Percentiles rank a stretch among this genome's conserved stretches.
phyloP scores from a whole-genome alignment of 2,329 filamentous ascomycete species.

The Apiospora aurea region DNA sequence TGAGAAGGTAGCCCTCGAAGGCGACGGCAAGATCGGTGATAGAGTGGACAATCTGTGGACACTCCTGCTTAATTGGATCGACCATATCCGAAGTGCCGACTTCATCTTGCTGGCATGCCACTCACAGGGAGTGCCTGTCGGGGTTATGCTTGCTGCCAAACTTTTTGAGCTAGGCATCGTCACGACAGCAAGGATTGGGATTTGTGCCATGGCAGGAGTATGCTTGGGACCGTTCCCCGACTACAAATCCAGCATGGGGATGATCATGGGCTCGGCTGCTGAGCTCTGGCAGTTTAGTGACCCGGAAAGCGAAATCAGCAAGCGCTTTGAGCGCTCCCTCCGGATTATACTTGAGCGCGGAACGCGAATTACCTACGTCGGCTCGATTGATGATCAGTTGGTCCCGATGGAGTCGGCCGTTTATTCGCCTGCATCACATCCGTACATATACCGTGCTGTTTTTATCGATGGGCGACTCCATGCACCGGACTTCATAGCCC shows the following conservation, averaged over 20 bases:
- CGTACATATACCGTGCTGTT: slow-evolving; percentile 93
- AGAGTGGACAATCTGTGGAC: slow-evolving; percentile 94
- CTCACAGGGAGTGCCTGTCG: slow-evolving; percentile 93
- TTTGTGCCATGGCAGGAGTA: slow-evolving; percentile 91
- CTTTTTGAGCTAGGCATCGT: slow-evolving; percentile 90
- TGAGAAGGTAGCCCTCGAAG: slow-evolving; percentile 92
- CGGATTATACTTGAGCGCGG: slow-evolving; percentile 79
- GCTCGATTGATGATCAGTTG: slow-evolving; percentile 96
- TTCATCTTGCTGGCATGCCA: slow-evolving; percentile 93
- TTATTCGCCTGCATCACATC: slow-evolving; percentile 85
- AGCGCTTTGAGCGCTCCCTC: slow-evolving; percentile 79
- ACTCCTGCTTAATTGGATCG: slow-evolving; percentile 91
- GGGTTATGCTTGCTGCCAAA: slow-evolving; percentile 90
- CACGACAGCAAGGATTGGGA: slow-evolving; percentile 76
- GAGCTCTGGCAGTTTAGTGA: slow-evolving; percentile 95
- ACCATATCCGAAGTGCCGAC: slow-evolving; percentile 86
- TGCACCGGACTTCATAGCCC: slow-evolving; percentile 90
- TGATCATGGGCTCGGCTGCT: slow-evolving; percentile 87
- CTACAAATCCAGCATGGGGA: slow-evolving; percentile 85
- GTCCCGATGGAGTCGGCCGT: slow-evolving; percentile 94
- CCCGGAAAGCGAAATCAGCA: slow-evolving; percentile 80
- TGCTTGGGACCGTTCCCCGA: slow-evolving; percentile 92
- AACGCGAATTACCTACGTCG: slow-evolving; percentile 84
- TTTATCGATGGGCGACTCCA: slow-evolving; percentile 95
- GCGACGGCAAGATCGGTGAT: slow-evolving; percentile 90